Conservation (phyloP, 768 basidiomycete species). For the Punctularia strigosozonata region DNA sequence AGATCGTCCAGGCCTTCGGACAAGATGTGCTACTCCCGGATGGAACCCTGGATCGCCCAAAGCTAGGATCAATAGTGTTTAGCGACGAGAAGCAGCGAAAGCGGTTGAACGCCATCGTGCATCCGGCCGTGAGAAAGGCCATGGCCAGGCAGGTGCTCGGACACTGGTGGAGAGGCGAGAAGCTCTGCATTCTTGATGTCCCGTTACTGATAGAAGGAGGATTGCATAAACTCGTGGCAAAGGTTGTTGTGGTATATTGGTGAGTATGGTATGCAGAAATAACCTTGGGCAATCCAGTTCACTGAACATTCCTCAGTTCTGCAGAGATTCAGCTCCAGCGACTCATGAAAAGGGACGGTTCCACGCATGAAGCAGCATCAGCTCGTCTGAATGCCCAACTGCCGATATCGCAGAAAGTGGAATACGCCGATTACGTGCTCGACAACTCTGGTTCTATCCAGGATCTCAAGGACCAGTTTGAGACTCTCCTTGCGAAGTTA, state of each 20-base stretch:
- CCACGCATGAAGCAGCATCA: constrained; percentile 53
- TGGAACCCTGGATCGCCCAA: constrained; percentile 71
- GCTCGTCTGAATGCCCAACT: constrained; percentile 73
- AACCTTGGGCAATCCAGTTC: not conserved
- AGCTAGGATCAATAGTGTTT: constrained; percentile 80
- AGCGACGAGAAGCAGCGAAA: constrained; percentile 58
- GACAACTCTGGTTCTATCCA: constrained; percentile 76
- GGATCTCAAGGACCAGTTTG: constrained; percentile 52
- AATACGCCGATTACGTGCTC: constrained; percentile 77
- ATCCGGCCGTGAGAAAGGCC: constrained; percentile 79
- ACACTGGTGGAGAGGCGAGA: constrained; percentile 70
- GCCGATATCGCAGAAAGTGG: constrained; percentile 64
- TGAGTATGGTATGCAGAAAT: constrained; percentile 21
- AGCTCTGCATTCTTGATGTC: constrained; percentile 77
- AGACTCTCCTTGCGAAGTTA: constrained; percentile 29
- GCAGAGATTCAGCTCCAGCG: constrained; percentile 75
- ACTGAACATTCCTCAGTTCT: constrained; percentile 36
- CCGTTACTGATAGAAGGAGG: constrained; percentile 87
- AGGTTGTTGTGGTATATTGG: constrained; percentile 89
- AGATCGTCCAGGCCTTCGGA: constrained; percentile 67
- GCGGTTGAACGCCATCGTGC: constrained; percentile 74
- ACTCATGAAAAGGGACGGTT: constrained; percentile 65
- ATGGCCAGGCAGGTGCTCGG: constrained; percentile 59
- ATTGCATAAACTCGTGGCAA: constrained; percentile 73
- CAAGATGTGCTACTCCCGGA: constrained; percentile 47